Base-by-base conservation (phyloP, 2,329 filamentous ascomycete genomes). In the Phyllachora maydis region DNA sequence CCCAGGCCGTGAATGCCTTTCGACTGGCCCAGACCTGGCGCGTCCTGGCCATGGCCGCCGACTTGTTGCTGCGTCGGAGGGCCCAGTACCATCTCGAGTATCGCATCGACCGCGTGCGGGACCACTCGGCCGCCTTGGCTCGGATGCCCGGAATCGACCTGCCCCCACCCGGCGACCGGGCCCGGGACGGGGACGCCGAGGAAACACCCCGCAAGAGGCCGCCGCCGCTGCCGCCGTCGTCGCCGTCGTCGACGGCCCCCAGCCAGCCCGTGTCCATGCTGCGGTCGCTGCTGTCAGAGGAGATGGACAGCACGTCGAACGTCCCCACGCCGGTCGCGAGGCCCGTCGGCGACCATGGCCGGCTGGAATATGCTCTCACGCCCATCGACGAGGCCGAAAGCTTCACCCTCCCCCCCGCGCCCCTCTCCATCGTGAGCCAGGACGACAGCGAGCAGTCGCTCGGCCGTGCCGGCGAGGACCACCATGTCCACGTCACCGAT, bases 401-500 rank as follows among this genome's bases (percentile, higher is more conserved):
- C 28, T 56, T 67, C 26, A 49, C 38, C 14, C 49, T 56, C 8
- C 51, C 63, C 34, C 65, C 60, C 1, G 45, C 47, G 18, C 51
- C 60, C 2, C 34, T 63, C 14, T 66, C 63, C 3, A 45, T 53
- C n/a, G 30, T 43, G 11, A 65, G 59, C 35, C 52, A 59, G 16
- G 52, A 54, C 19, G 64, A 56, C 33, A n/a, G n/a, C n/a, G n/a
- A n/a, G n/a, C n/a, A n/a, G n/a, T n/a, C n/a, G n/a, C n/a, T n/a
- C n/a, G n/a, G 52, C 49, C 20, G 32, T 35, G 18, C 52, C 54
- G 5, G 52, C 35, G 19, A 36, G 35, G 11, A 59, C 50, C 35
- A 63, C 57, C 66, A 72, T 39, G 72, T 72, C 35, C 71, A 71
- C 36, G 67, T 65, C 34, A 46, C 65, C 14, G 64, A 65, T n/a